Percentiles rank a stretch among this genome's conserved stretches.
Evolutionary conservation across 257 asterid genomes (phyloP).

Genomic region (Knoxia roxburghii): DNA sequence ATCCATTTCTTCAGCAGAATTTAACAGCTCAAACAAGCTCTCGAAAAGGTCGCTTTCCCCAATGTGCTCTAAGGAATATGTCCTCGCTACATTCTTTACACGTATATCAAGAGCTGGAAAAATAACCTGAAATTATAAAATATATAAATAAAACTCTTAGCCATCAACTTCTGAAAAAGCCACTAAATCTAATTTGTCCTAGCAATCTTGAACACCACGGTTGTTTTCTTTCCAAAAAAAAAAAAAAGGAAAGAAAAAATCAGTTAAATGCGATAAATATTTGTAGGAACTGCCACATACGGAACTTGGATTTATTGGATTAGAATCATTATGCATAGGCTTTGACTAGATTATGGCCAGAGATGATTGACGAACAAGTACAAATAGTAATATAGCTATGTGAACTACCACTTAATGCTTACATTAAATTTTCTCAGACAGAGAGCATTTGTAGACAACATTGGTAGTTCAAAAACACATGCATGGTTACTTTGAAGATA

Average conservation of each 20-base stretch:
- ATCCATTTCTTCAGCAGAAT: slow-evolving; percentile 23
- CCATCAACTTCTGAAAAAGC: neutral
- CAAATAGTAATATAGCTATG: neutral
- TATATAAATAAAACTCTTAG: neutral
- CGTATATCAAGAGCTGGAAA: slow-evolving; percentile 51
- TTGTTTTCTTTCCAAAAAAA: neutral
- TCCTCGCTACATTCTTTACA: slow-evolving; percentile 43
- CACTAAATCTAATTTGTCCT: neutral
- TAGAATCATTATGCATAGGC: too few relatives aligned
- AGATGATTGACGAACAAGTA: too few relatives aligned
- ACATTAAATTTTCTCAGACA: neutral
- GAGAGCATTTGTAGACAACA: neutral
- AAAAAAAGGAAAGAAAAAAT: neutral
- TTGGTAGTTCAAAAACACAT: neutral
- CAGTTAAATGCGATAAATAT: too few relatives aligned
- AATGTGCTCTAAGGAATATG: slow-evolving; percentile 46
- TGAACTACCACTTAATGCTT: neutral
- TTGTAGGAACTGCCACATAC: neutral
- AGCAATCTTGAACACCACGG: neutral
- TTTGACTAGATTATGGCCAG: too few relatives aligned
- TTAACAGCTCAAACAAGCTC: slow-evolving; percentile 39
- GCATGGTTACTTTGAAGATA: neutral
- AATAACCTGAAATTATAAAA: slow-evolving; percentile 33
- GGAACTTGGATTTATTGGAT: neutral
- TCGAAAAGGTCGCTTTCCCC: slow-evolving; percentile 49